Base-by-base conservation (phyloP, 768 basidiomycete species). In the Xerocomellus amylosporus region DNA sequence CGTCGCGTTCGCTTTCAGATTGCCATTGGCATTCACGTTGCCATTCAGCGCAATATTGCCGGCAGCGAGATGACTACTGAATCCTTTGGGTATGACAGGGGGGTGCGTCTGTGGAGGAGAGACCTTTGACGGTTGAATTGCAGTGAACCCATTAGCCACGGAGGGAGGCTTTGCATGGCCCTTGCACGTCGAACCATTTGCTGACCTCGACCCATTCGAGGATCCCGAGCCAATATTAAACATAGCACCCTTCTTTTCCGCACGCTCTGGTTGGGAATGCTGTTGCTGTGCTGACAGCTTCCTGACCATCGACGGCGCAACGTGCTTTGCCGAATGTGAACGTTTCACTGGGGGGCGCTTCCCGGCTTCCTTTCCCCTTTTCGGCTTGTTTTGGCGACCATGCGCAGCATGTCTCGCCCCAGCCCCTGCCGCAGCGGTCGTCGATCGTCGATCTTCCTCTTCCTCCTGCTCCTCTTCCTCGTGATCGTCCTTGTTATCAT, bases 161-260 rank as follows among this genome's bases (percentile, higher is more conserved):
- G 56, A 30, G 24, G 47, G 51, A 24, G 33, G 55, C 57, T 13
- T 64, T 43, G 26, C 36, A 37, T 42, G 60, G 22, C 47, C 48
- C 51, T 55, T 64, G 46, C 45, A 55, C 2, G 61, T 60, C 34
- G 70, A 61, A 36, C 61, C 69, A 36, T 59, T 64, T 5, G 61
- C 59, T 22, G 55, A 68, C 55, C 57, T 63, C 37, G 72, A 69
- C 17, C 80, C 80, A 44, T 78, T 79, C 49, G 83, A 83, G 37
- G 83, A 83, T 54, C 76, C 74, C 17, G 84, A 85, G 2, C 83
- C 84, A 51, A 86, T 78, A 59, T 83, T 82, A 55, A 86, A 84
- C 61, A 73, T 73, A 13, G 74, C 64, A 19, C 68, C 61, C 46
- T 62, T 68, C 52, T 65, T 68, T 36, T 61, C 58, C 20, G 15